Conservation (phyloP, 192 early-diverging fungal genomes). For the Coemansia sp. region DNA sequence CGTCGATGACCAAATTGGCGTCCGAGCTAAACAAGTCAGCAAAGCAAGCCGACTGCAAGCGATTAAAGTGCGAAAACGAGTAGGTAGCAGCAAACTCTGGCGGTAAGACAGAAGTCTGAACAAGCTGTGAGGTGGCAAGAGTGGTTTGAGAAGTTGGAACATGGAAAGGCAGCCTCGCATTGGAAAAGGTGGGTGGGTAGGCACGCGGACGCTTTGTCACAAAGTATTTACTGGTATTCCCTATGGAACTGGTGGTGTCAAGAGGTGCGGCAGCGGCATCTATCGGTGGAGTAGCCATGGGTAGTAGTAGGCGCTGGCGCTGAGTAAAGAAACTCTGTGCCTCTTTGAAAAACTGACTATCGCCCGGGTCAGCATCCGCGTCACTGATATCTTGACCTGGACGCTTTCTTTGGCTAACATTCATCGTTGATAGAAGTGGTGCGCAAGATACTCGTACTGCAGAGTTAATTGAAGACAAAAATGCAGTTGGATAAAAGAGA, state of each 20-base stretch:
- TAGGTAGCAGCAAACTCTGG: constrained; percentile 9
- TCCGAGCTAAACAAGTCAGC: constrained; percentile 7
- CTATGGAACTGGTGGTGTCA: not conserved
- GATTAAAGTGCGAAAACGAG: constrained; percentile 30
- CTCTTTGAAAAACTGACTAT: not conserved
- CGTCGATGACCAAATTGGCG: constrained; percentile 33
- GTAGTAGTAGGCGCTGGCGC: not conserved
- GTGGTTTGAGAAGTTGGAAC: not conserved
- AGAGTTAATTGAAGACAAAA: not conserved
- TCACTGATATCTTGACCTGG: not conserved
- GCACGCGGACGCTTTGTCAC: not conserved
- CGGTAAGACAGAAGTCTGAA: constrained; percentile 11
- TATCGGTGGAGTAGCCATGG: not conserved
- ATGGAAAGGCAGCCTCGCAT: not conserved
- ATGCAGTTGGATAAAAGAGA: not conserved
- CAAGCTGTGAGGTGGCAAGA: not conserved
- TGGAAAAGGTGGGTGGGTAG: not conserved
- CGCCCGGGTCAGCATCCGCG: not conserved
- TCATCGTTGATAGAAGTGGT: not conserved
- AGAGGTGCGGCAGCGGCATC: not conserved
- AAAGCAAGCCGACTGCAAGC: constrained; percentile 30
- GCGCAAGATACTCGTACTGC: not conserved
- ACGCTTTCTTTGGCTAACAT: not conserved
- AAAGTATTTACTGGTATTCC: constrained; percentile 8
- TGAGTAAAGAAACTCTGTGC: not conserved